Evolutionary conservation across 106 monocot species (phyloP), one percentile per base, ranked within the genome.

Genomic region (Dendrobium officinale): DNA sequence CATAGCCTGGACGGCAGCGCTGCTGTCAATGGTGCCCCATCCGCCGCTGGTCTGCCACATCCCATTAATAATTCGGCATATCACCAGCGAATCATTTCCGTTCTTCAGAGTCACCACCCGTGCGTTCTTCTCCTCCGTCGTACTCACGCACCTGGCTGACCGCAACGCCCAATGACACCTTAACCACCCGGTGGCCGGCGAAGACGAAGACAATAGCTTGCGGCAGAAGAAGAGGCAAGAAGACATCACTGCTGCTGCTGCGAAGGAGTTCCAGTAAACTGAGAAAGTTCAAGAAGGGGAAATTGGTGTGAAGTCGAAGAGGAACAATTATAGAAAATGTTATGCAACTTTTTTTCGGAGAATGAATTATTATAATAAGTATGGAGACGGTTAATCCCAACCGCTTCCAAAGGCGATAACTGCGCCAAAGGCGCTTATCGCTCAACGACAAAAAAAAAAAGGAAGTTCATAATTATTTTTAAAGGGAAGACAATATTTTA

Each of bases 11-110:
- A 93, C 98, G 81, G 98, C 98, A 9, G 67, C 86, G 82, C 93
- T 89, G 42, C 98, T 85, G 83, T 98, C 98, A 79, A 92, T 95
- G 18, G 81, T 81, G 1, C 98, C 98, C 98, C 98, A 98, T 16
- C 91, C 98, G 29, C 98, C 98, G 81, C 98, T 95, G 17, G 94
- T 95, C 88, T 98, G 98, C 98, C 98, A 98, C 94, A 98, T 92
- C 72, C 98, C 98, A 58, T 98, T 98, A 42, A 98, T 87, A 17
- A 95, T 90, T 6, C 94, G 89, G 85, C 98, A 95, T 45, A 98
- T 95, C 80, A 79, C 84, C 73, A 98, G 83, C 45, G 88, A 88
- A 80, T 93, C 89, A 47, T 58, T 68, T 8, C 89, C 87, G 82
- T 82, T 92, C 48, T 59, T 80, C 51, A 98, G 85, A 37, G 85